Evolutionary conservation across 139 green algal genomes (phyloP).

Genomic region (Pseudopediastrum boryanum): DNA sequence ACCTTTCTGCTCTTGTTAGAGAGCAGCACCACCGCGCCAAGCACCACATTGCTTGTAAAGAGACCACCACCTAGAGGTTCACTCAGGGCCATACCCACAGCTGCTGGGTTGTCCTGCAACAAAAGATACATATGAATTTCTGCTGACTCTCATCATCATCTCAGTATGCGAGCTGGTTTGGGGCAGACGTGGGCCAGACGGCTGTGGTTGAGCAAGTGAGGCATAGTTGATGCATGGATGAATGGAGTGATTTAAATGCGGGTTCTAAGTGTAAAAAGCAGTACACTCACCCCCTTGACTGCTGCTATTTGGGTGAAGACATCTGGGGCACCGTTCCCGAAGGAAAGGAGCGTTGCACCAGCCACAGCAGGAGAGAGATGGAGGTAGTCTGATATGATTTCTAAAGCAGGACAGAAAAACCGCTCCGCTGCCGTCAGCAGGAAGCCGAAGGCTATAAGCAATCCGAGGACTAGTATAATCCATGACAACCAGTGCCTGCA

Average conservation of each 20-base stretch:
- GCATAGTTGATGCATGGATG: not conserved
- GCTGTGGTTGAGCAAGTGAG: not conserved
- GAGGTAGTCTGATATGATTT: conserved; percentile 59
- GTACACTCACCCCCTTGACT: conserved; percentile 19
- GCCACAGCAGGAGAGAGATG: conserved; percentile 59
- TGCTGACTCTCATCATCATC: too few species aligned
- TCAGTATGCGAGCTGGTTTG: not conserved
- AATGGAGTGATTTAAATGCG: not conserved
- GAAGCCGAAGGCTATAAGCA: conserved; percentile 44
- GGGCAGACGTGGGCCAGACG: not conserved
- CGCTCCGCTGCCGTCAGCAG: conserved; percentile 57
- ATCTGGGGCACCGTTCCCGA: conserved; percentile 75
- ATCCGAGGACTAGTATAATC: conserved; percentile 41
- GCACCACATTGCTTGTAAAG: conserved; percentile 62
- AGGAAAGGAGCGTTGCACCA: conserved; percentile 67
- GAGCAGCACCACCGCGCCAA: conserved; percentile 52
- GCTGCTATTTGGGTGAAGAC: conserved; percentile 70
- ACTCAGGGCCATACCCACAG: conserved; percentile 57
- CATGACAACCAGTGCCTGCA: conserved; percentile 37
- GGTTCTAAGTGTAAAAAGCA: not conserved
- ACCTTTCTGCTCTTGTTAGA: too few species aligned
- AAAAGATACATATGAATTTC: not conserved
- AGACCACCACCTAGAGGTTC: conserved; percentile 65
- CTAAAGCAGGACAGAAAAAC: conserved; percentile 72
- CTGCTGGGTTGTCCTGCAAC: conserved; percentile 1